phyloP scores from a whole-genome alignment of 805 yeast species.

The Candida golubevii region DNA sequence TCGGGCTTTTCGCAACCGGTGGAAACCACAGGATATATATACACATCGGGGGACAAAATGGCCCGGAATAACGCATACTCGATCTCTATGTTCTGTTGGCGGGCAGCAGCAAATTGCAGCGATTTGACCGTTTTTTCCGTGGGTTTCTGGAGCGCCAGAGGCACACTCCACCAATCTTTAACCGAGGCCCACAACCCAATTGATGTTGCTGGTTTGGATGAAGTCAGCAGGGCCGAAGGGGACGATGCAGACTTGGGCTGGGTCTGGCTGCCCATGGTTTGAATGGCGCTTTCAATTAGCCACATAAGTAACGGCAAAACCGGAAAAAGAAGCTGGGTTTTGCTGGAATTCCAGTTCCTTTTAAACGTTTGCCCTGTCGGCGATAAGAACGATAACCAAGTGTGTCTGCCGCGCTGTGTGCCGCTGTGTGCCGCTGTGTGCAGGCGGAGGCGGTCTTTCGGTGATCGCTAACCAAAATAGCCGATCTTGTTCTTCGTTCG shows the following conservation, averaged over 20 bases:
- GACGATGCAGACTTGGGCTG: conserved; percentile 12
- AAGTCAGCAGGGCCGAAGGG: conserved; percentile 16
- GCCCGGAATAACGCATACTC: conserved; percentile 35
- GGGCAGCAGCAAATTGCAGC: conserved; percentile 16
- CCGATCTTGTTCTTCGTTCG: no score
- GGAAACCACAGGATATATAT: conserved; percentile 20
- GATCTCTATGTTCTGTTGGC: conserved; percentile 22
- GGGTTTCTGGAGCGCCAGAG: conserved; percentile 21
- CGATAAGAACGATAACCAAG: conserved; percentile 5
- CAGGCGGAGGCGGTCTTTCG: neutral
- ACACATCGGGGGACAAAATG: conserved; percentile 28
- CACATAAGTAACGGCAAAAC: conserved; percentile 2
- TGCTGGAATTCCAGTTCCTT: no score
- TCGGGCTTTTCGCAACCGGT: neutral
- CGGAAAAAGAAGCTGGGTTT: no score
- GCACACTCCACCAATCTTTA: conserved; percentile 37
- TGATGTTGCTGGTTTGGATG: conserved; percentile 11
- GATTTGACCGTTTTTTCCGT: conserved; percentile 7
- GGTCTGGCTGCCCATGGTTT: conserved; percentile 24
- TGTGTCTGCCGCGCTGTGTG: neutral
- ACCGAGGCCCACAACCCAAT: conserved; percentile 25
- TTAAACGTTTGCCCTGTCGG: neutral
- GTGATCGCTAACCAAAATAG: no score
- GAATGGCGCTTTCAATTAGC: conserved; percentile 18
- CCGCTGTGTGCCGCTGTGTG: conserved; percentile 2